A percentile compares a stretch with the other conserved stretches of the same genome.
Evolutionary conservation across 306 rosid species (phyloP).

Genomic region (Prinsepia uniflora): DNA sequence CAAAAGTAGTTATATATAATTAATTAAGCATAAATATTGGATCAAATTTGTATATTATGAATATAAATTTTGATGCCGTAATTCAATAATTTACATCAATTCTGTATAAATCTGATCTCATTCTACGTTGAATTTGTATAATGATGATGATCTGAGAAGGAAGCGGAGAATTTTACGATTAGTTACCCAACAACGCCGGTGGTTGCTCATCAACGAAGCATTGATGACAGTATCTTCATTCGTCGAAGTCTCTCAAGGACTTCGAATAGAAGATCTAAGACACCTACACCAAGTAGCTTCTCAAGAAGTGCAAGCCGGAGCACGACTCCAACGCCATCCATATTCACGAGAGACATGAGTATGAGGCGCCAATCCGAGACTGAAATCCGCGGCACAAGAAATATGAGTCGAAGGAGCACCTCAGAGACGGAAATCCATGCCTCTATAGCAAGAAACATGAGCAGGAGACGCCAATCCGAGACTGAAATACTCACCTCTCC

Average conservation of each 20-base stretch:
- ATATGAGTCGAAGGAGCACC: constrained; percentile 6
- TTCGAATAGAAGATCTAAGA: constrained; percentile 51
- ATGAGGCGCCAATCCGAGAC: constrained; percentile 4
- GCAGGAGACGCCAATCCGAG: background rate
- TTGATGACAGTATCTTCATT: constrained; percentile 42
- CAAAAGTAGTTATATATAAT: no score
- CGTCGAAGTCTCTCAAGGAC: constrained; percentile 36
- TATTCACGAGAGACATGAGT: constrained; percentile 1
- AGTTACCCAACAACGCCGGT: constrained; percentile 32
- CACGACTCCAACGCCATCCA: constrained; percentile 21
- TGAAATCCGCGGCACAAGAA: constrained; percentile 1
- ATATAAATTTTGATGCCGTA: background rate
- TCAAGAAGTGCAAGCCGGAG: constrained; percentile 42
- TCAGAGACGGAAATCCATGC: constrained; percentile 23
- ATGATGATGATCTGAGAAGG: background rate
- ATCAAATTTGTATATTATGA: background rate
- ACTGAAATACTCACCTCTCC: constrained; percentile 2
- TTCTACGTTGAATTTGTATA: background rate
- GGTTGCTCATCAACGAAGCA: constrained; percentile 29
- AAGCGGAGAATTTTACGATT: constrained; percentile 18
- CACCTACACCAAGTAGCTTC: constrained; percentile 52
- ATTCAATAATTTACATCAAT: background rate
- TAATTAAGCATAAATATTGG: background rate
- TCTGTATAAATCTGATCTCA: background rate
- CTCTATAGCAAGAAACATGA: constrained; percentile 10